Evolutionary conservation across 2,329 filamentous ascomycete genomes (phyloP).

Genomic region (Penicillium vulpinum): DNA sequence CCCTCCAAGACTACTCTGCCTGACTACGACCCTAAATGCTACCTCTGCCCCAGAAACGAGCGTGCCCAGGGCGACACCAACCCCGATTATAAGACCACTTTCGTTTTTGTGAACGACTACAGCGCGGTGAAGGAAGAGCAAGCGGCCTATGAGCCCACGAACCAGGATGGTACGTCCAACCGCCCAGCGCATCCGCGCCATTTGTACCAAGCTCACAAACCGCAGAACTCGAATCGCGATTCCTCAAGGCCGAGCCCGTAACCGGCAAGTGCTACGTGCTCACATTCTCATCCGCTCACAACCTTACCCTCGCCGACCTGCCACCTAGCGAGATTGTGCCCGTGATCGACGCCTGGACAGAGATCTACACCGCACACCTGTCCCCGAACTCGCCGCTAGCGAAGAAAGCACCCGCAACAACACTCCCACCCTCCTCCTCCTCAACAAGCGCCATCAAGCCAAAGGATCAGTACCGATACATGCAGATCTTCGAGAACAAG

Average conservation of each 20-base stretch:
- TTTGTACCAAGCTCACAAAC: constrained; percentile 3
- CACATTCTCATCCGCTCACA: constrained; percentile 87
- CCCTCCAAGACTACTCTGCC: constrained; percentile 70
- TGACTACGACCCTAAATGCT: constrained; percentile 86
- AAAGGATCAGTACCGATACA: constrained; percentile 81
- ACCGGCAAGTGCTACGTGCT: constrained; percentile 97
- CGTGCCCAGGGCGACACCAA: constrained; percentile 85
- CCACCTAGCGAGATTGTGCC: constrained; percentile 72
- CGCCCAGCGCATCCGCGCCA: not conserved
- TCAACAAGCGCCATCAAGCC: constrained; percentile 54
- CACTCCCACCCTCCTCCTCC: constrained; percentile 49
- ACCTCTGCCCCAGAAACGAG: constrained; percentile 88
- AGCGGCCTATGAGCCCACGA: constrained; percentile 66
- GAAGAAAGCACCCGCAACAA: constrained; percentile 47
- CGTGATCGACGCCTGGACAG: constrained; percentile 86
- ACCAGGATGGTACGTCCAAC: constrained; percentile 49
- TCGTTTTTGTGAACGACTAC: constrained; percentile 96
- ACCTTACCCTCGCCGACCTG: constrained; percentile 91
- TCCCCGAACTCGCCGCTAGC: constrained; percentile 68
- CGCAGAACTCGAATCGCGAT: constrained; percentile 68
- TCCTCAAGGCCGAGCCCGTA: constrained; percentile 80
- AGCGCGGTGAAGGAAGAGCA: constrained; percentile 95
- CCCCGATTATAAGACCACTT: constrained; percentile 81
- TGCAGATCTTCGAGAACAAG: constrained; percentile 99
- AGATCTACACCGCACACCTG: constrained; percentile 81